These are phyloP conservation scores for Ogataea pilisensis DNA, from an alignment of 805 yeast genomes.

Conservation along the genomic window DNA sequence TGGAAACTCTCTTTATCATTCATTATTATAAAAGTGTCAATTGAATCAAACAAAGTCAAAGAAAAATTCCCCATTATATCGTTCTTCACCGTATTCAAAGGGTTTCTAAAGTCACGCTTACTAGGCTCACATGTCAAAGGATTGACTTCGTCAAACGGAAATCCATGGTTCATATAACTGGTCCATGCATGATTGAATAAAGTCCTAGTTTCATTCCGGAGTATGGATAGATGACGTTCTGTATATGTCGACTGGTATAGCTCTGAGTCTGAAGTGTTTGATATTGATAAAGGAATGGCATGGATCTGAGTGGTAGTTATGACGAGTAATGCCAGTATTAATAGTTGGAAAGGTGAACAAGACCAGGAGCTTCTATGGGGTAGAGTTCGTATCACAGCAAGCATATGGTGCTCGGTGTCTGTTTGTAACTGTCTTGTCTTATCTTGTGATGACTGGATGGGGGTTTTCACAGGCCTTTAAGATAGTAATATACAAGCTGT, in stretches of 20 bases:
- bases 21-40: constrained; percentile 75
- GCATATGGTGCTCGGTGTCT: no score
- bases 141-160: constrained; percentile 75
- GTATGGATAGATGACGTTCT: constrained; percentile 15
- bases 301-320: no score
- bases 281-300: no score
- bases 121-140: constrained; percentile 71
- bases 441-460: no score
- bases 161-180: constrained; percentile 64
- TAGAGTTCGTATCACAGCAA: no score
- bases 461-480: no score
- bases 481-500: no score
- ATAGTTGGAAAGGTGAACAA: no score
- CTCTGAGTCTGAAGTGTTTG: constrained; percentile 16
- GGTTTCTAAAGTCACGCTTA: constrained; percentile 55
- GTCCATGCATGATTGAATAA: constrained; percentile 75
- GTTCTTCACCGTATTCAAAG: constrained; percentile 55
- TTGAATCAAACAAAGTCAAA: constrained; percentile 69
- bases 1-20: constrained; percentile 57
- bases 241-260: constrained; percentile 27
- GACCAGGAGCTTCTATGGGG: no score
- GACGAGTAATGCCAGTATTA: no score
- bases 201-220: constrained; percentile 43
- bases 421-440: no score
- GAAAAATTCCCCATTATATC: constrained; percentile 86